Evolutionary conservation across 768 basidiomycete species (phyloP).

Genomic region (Pleurotus tuber-regium): DNA sequence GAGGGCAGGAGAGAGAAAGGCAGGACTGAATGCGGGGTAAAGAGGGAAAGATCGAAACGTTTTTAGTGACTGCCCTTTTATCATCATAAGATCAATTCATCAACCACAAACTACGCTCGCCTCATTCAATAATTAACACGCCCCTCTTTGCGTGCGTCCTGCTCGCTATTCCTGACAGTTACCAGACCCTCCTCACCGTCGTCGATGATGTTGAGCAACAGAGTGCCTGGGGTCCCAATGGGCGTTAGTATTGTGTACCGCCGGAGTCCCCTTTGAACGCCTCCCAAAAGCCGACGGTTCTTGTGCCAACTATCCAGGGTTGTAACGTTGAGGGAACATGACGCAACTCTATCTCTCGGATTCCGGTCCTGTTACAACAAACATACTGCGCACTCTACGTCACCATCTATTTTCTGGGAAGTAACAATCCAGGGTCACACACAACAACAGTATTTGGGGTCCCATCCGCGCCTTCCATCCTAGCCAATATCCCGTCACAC

Average conservation of each 20-base stretch:
- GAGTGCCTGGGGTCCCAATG: neutral
- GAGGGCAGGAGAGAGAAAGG: constrained; percentile 33
- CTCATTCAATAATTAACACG: neutral
- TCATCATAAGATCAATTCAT: neutral
- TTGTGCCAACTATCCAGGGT: too few species aligned
- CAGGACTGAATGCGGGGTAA: too few species aligned
- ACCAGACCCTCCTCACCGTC: neutral
- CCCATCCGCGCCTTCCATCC: too few species aligned
- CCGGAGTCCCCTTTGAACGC: neutral
- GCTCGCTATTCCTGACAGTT: neutral
- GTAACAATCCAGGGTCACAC: too few species aligned
- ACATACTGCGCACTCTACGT: too few species aligned
- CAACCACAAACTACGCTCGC: neutral
- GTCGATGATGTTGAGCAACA: neutral
- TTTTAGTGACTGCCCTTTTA: neutral
- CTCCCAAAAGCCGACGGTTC: constrained; percentile 10
- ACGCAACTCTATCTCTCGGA: too few species aligned
- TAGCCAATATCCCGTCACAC: too few species aligned
- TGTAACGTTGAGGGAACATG: too few species aligned
- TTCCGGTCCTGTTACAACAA: too few species aligned
- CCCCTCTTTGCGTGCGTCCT: neutral
- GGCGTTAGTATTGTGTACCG: neutral
- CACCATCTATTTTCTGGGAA: too few species aligned
- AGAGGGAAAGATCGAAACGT: neutral
- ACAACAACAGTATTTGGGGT: too few species aligned